Evolutionary conservation across 2,329 filamentous ascomycete species (phyloP), one percentile per base, ranked within the genome.

Genomic region (Ceratocystis cubensis): DNA sequence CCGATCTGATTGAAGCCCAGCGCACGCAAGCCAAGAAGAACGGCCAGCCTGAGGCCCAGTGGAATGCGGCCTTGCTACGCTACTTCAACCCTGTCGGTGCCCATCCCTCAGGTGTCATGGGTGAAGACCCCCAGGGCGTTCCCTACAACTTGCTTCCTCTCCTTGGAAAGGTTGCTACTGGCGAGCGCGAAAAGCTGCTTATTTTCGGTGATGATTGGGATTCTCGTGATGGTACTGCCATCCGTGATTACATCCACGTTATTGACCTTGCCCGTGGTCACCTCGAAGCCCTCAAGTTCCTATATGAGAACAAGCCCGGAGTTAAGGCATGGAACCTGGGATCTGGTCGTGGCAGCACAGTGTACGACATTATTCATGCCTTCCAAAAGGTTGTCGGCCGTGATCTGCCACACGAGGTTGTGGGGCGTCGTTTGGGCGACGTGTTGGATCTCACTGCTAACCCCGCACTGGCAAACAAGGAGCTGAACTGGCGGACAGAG

Each of bases 21-120:
- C 88, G 93, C 72, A 88, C 84, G 76, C 92, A 91, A 72, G 81
- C 86, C 66, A 83, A 86, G 78, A 96, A 95, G 81, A 86, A 82
- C 17, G 89, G 88, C 70, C 87, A 93, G 77, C 81, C 84, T 37
- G 85, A 79, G 66, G 84, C 91, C 73, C 86, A 91, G 73, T 97
- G 90, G 90, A 97, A 97, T 76, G 94, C 84, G 67, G 94, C 93
- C 53, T 81, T 97, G 70, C 82, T 99, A 72, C 86, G 94, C 72
- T 99, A 99, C 81, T 99, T 99, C 82, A 99, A 99, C 82, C 94
- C 94, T 37, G 91, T 89, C 67, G 94, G 94, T 73, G 88, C 91
- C 66, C 94, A 99, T 77, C 94, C 95, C 61, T 93, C 85, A 73
- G 95, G 94, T 67, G 86, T 99, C 76, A 96, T 99, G 91, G 94